Evolutionary conservation across 208 protist genomes (phyloP).

Genomic region (Tritrichomonas musculus): DNA sequence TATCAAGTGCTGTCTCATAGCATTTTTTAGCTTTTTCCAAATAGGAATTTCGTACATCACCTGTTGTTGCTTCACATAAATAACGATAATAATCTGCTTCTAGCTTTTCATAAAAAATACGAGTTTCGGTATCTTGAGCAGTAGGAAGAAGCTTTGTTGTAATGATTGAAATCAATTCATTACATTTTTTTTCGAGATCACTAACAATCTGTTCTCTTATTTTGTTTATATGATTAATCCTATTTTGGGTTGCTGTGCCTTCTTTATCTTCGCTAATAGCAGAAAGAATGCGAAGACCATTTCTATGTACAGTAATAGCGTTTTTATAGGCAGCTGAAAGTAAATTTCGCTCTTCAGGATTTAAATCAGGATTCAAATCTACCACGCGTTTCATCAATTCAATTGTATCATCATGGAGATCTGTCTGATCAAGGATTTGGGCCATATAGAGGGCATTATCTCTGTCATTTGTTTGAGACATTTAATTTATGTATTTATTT

Average conservation of each 20-base stretch:
- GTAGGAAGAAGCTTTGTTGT: slow-evolving; percentile 79
- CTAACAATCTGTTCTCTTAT: background rate
- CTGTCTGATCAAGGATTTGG: background rate
- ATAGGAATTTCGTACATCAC: slow-evolving; percentile 41
- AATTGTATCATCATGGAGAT: background rate
- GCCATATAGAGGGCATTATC: background rate
- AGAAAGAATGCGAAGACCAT: slow-evolving; percentile 82
- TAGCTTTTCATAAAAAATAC: slow-evolving; percentile 75
- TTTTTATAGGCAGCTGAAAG: slow-evolving; percentile 99
- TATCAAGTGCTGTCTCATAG: slow-evolving; percentile 61
- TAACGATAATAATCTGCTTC: slow-evolving; percentile 71
- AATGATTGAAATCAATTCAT: slow-evolving; percentile 77
- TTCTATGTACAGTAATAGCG: slow-evolving; percentile 90
- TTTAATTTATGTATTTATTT: no score
- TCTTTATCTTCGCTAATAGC: slow-evolving; percentile 53
- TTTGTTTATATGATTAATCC: slow-evolving; percentile 34
- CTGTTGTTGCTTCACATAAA: slow-evolving; percentile 62
- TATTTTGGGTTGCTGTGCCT: slow-evolving; percentile 59
- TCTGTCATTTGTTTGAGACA: background rate
- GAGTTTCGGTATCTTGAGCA: slow-evolving; percentile 47
- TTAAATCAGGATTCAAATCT: slow-evolving; percentile 36
- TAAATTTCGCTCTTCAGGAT: slow-evolving; percentile 97
- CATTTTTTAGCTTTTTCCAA: slow-evolving; percentile 56
- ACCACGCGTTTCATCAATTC: background rate
- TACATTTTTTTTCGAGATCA: slow-evolving; percentile 48